Evolutionary conservation across 257 asterid species (phyloP), one percentile per base, ranked within the genome.

Genomic region (Schizonepeta tenuifolia): DNA sequence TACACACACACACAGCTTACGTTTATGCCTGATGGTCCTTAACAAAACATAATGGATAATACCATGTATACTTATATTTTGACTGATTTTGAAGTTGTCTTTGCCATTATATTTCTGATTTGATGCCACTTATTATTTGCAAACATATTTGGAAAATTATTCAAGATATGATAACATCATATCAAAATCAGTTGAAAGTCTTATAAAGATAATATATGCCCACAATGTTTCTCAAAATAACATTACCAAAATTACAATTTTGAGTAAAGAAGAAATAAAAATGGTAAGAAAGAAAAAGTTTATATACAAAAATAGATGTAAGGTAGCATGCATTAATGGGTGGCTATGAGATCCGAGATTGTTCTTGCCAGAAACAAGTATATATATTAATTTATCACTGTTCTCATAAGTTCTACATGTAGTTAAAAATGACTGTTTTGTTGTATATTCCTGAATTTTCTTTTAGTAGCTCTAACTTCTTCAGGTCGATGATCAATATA

Each of bases 21-120:
- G 64, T 49, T 66, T 67, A 38, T 76, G 65, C 54, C 73, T 58
- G 43, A 20, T 24, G 81, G 84, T 71, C 62, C 7, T 20, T n/a
- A 20, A 13, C n/a, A 22, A 59, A 57, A 60, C 38, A 49, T 41
- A 50, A 41, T 46, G 68, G 69, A 20, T 53, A 75, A 44, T 44
- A 31, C 69, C 69, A 51, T 51, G 57, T 2, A 38, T 2, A 36
- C 33, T 12, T 26, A 15, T 26, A 20, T 63, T 50, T 66, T 53
- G 68, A 65, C 62, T 35, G 56, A 78, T 62, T 31, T 68, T 26
- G 41, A 63, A 44, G 47, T 7, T 74, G 79, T 63, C 75, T 61
- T 43, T 65, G 64, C 71, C 71, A 65, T 15, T 36, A 38, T 20
- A 69, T 55, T 50, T 62, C 56, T 73, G 63, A 46, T 63, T 56